Base-by-base conservation (phyloP, 768 basidiomycete genomes). In the Termitomyces sp. region DNA sequence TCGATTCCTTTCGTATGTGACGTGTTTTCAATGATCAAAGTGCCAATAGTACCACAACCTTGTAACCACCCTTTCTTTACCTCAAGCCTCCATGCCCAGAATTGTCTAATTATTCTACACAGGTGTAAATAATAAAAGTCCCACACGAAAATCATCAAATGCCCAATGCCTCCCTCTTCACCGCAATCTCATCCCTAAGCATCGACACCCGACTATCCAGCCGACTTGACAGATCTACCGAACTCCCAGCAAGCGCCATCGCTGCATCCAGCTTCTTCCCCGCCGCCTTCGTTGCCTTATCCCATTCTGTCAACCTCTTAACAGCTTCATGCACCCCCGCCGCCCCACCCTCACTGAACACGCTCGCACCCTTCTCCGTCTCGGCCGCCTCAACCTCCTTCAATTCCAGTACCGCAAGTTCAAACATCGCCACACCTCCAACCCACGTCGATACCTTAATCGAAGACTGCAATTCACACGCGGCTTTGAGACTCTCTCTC, bases 171-270 rank as follows among this genome's bases (percentile, higher is more conserved):
- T 77, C 79, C 67, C 74, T 77, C 78, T 89, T 90, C 61, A 72
- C 65, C 65, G 65, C 73, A 63, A 92, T 85, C 80, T 91, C 87
- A 65, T 88, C 85, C 60, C 75, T 76, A 55, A 89, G 67, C 85
- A 91, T 84, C 55, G 78, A 73, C 49, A 90, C 78, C 67, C 89
- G 71, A 67, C 81, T 86, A 57, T 90, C 90, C 57, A 92, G 66
- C 67, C 61, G 58, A 52, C 88, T 73, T 56, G 84, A 84, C 65
- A 92, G 58, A 69, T 91, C 89, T 13, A 82, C 76, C 58, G 78
- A 67, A 64, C 77, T 83, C 22, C 79, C 75, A 42, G 83, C 76
- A 37, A 81, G 69, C 14, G 69, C 65, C 51, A 82, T 67, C 44
- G 85, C 84, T 57, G 72, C 65, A 55, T 85, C 84, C 42, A 91